phyloP scores from a whole-genome alignment of 2,329 filamentous ascomycete species.

The Ceratocystis papillata region DNA sequence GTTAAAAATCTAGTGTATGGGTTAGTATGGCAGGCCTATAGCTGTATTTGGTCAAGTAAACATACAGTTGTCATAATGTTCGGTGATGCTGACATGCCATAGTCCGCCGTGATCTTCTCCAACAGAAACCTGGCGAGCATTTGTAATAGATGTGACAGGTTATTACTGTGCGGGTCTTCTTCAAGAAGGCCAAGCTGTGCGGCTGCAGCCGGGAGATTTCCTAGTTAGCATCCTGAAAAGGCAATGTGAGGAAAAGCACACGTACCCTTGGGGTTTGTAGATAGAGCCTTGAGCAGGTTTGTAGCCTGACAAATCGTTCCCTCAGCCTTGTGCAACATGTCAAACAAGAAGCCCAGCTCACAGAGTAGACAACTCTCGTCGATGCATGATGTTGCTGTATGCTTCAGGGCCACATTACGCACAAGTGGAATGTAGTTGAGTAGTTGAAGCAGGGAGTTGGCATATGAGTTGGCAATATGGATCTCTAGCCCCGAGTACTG shows the following conservation, averaged over 20 bases:
- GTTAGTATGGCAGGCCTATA: background rate
- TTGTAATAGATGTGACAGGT: conserved; percentile 61
- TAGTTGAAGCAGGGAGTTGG: conserved; percentile 82
- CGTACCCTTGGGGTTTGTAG: conserved; percentile 63
- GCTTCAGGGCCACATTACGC: conserved; percentile 77
- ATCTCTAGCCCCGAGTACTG: conserved; percentile 85
- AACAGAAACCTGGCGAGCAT: conserved; percentile 75
- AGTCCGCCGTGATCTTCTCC: conserved; percentile 68
- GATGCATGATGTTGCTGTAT: conserved; percentile 75
- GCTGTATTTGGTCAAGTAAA: background rate
- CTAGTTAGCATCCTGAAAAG: background rate
- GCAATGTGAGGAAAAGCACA: conserved; percentile 11
- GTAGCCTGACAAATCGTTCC: conserved; percentile 93
- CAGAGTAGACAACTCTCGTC: conserved; percentile 79
- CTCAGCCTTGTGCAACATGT: conserved; percentile 94
- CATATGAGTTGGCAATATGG: conserved; percentile 93
- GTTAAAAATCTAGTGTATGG: conserved; percentile 42
- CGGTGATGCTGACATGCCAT: conserved; percentile 48
- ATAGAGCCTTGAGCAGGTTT: conserved; percentile 83
- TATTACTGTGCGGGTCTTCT: conserved; percentile 63
- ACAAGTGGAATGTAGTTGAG: conserved; percentile 82
- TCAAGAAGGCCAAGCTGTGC: conserved; percentile 70
- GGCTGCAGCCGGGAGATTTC: conserved; percentile 28
- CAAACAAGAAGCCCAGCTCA: conserved; percentile 88
- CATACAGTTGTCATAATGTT: conserved; percentile 58